Evolutionary conservation across 2,329 filamentous ascomycete species (phyloP).

Genomic region (Paracoccidioides lutzii): DNA sequence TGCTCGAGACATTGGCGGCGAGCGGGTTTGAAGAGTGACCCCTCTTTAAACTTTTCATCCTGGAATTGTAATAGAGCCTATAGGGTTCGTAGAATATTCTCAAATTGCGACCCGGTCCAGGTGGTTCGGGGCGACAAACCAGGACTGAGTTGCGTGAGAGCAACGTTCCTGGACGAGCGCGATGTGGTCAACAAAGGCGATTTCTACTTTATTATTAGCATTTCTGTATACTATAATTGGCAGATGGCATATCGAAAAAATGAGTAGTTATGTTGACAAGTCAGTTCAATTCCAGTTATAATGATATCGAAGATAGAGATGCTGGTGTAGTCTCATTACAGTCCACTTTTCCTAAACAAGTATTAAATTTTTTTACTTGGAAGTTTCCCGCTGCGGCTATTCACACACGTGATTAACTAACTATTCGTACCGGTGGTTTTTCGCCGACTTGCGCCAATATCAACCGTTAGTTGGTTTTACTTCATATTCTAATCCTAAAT

Average conservation of each 20-base stretch:
- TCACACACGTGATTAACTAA: neutral
- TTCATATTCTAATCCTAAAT: neutral
- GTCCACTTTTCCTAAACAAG: conserved; percentile 5
- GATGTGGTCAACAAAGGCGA: neutral
- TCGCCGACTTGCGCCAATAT: no score
- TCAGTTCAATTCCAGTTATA: neutral
- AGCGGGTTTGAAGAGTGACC: conserved; percentile 40
- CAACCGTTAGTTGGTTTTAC: no score
- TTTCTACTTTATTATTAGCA: neutral
- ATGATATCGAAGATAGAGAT: neutral
- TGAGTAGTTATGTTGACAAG: neutral
- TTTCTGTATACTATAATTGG: neutral
- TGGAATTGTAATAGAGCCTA: conserved; percentile 5
- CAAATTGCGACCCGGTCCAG: neutral
- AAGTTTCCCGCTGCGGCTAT: neutral
- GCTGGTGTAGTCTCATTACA: neutral
- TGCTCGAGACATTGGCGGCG: conserved; percentile 74
- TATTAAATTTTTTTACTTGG: neutral
- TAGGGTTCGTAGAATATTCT: conserved; percentile 1
- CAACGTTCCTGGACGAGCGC: neutral
- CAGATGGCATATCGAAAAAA: neutral
- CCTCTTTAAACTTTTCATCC: conserved; percentile 53
- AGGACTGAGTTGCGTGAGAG: neutral
- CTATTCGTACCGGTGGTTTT: no score
- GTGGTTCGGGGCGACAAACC: neutral